Evolutionary conservation across 352 stramenopile genomes (phyloP).

Genomic region (Pythium plurisporium): DNA sequence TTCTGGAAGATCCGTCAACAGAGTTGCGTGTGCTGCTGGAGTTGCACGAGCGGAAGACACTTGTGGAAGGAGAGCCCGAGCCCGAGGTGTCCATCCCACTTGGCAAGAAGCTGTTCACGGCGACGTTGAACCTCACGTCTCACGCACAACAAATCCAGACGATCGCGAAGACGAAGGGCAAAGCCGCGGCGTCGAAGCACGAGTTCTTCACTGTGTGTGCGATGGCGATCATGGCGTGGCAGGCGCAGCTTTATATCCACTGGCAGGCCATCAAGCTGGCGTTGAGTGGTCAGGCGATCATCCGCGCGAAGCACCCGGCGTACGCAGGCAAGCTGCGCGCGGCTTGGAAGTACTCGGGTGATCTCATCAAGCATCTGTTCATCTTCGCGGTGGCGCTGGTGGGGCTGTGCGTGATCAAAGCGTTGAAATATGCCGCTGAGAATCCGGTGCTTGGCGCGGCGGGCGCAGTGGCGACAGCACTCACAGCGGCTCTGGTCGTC

Average conservation of each 20-base stretch:
- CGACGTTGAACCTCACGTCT: constrained; percentile 6
- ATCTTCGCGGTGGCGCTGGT: constrained; percentile 19
- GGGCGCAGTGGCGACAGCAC: background rate
- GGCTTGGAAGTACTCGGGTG: constrained; percentile 1
- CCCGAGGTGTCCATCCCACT: constrained; percentile 3
- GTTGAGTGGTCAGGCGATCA: constrained; percentile 10
- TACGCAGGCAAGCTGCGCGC: constrained; percentile 21
- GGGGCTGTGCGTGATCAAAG: constrained; percentile 6
- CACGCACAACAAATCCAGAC: background rate
- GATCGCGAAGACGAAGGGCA: constrained; percentile 3
- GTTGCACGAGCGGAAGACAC: constrained; percentile 4
- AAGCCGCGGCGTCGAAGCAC: background rate
- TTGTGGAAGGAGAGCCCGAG: background rate
- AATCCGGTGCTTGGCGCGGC: constrained; percentile 3
- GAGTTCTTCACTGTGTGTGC: constrained; percentile 14
- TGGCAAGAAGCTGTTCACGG: constrained; percentile 23
- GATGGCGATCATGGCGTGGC: constrained; percentile 23
- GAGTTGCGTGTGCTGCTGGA: constrained; percentile 18
- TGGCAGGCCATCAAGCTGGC: constrained; percentile 22
- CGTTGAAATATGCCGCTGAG: constrained; percentile 1
- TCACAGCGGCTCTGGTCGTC: background rate
- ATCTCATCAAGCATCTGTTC: constrained; percentile 21
- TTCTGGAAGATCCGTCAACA: constrained; percentile 2
- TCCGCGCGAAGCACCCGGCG: constrained; percentile 12
- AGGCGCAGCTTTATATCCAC: constrained; percentile 24